Base-by-base conservation (phyloP, 495 filamentous ascomycete species). In the Aeminium ludgeri region DNA sequence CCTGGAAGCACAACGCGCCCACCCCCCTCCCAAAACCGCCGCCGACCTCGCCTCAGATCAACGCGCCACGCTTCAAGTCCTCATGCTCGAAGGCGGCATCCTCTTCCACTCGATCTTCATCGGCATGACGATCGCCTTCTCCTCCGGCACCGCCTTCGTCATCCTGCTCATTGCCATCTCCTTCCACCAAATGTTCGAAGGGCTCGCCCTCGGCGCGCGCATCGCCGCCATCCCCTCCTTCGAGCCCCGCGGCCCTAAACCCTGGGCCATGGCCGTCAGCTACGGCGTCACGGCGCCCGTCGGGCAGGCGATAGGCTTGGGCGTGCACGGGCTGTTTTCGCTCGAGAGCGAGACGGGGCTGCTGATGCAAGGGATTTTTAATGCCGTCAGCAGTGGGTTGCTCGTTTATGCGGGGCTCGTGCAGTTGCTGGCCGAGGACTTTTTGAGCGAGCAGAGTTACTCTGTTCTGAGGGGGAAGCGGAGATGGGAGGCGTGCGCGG, bases 211-310 rank as follows among this genome's bases (percentile, higher is more conserved):
- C 0, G 75, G 75, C 13, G 66, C 69, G 6, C 73, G 75, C 41
- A 63, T 63, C 33, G 51, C 57, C 30, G 55, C 13, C 66, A 67
- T 72, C 2, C 5, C 2, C 1, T 6, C 3, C 27, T 48, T 48
- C 41, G 23, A 28, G 18, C 29, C 41, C 10, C 8, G 5, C 3
- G 19, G 18, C 23, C 19, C 30, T n/a, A 63, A 70, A 36, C 86
- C 86, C 10, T 94, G 85, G 85, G 66, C 92, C n/a, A 95, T 95
- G 86, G 80, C 78, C 3, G 64, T 89, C 7, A 85, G 86, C 2
- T 95, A 89, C 51, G 86, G 86, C 18, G 73, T 77, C 29, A 95
- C 86, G 5, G 93, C 86, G 1, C 86, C 86, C 1, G 60, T 91
- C 28, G 86, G 86, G 10, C 86, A 95, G 54, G 84, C 84, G 2